Evolutionary conservation across 306 rosid species (phyloP).

Genomic region (Dicorynia guianensis): DNA sequence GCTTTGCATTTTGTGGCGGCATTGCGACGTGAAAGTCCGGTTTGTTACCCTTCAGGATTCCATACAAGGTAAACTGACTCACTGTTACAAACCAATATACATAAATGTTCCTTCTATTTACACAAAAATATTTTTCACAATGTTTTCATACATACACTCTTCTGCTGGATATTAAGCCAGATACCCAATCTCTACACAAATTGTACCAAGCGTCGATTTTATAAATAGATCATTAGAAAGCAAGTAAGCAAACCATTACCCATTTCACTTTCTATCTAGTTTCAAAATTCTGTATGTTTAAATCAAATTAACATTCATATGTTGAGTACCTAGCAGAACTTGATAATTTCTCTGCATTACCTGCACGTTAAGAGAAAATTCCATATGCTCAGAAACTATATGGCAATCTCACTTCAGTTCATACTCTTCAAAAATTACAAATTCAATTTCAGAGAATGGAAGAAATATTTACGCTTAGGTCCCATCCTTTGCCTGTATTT

Average conservation of each 20-base stretch:
- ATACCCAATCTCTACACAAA: too few relatives aligned
- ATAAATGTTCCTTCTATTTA: too few relatives aligned
- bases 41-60: conserved; percentile 87
- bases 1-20: conserved; percentile 82
- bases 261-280: not conserved
- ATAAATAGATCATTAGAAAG: not conserved
- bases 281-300: not conserved
- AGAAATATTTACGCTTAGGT: conserved; percentile 55
- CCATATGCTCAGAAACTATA: not conserved
- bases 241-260: not conserved
- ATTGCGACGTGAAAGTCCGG: conserved; percentile 96
- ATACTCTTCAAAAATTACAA: not conserved
- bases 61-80: conserved; percentile 93
- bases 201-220: too few relatives aligned
- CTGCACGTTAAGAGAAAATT: conserved; percentile 43
- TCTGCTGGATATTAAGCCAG: too few relatives aligned
- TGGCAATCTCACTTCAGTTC: not conserved
- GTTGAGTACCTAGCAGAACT: conserved; percentile 66
- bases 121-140: too few relatives aligned
- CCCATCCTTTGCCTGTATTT: conserved; percentile 82
- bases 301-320: not conserved
- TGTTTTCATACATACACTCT: too few relatives aligned
- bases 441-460: not conserved
- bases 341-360: conserved; percentile 83
- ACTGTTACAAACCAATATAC: conserved; percentile 55